Percentiles rank a stretch among this genome's conserved stretches.
phyloP scores from a whole-genome alignment of 176 grass and related monocot species.

The Poa pratensis region DNA sequence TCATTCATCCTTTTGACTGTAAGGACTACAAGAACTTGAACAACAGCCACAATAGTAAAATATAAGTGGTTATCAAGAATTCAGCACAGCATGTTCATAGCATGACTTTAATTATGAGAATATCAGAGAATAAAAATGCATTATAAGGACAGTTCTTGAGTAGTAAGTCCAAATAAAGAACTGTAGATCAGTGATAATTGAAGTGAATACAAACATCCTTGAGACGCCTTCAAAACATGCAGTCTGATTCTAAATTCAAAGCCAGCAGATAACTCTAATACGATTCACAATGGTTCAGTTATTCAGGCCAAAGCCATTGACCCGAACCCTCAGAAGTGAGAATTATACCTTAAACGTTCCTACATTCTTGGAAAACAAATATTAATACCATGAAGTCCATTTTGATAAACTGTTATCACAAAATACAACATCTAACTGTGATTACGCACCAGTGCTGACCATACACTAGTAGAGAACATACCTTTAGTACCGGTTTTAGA shows the following conservation, averaged over 20 bases:
- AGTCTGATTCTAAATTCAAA: background rate
- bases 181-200: background rate
- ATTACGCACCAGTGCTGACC: background rate
- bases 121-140: background rate
- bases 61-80: background rate
- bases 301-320: background rate
- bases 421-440: background rate
- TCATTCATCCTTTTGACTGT: background rate
- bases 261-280: background rate
- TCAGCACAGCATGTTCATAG: background rate
- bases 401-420: background rate
- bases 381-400: background rate
- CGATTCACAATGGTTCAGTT: background rate
- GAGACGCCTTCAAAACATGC: background rate
- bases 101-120: background rate
- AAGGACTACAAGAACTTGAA: constrained; percentile 6
- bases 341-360: background rate
- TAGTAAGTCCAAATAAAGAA: background rate
- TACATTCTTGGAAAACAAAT: background rate
- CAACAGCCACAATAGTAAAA: background rate
- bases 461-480: too few relatives aligned
- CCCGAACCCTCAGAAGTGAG: background rate
- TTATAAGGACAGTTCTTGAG: background rate
- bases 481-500: too few relatives aligned
- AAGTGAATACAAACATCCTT: background rate